A percentile compares a stretch with the other conserved stretches of the same genome.
phyloP scores from a whole-genome alignment of 106 monocot genomes.

The Ottelia alismoides region DNA sequence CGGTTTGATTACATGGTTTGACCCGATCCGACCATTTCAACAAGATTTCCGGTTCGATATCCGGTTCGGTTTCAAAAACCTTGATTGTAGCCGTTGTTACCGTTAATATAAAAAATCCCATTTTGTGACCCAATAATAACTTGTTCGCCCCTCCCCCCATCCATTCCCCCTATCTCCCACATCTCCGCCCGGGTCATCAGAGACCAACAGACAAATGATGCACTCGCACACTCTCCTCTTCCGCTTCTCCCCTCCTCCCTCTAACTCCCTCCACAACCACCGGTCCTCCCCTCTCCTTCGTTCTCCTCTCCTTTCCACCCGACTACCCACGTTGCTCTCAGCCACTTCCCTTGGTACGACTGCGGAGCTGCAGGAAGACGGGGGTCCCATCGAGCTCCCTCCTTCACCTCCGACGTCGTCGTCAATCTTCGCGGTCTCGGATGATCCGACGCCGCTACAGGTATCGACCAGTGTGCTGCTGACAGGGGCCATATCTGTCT shows the following conservation, averaged over 20 bases:
- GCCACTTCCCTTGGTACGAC: not conserved
- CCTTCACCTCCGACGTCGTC: conserved; percentile 17
- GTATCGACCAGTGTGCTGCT: conserved; percentile 79
- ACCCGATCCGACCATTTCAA: no score
- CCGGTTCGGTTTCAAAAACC: no score
- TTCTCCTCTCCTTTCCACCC: not conserved
- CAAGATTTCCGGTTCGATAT: no score
- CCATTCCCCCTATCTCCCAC: no score
- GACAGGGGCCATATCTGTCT: conserved; percentile 80
- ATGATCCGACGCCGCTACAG: conserved; percentile 78
- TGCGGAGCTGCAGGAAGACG: conserved; percentile 1
- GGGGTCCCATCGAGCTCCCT: conserved; percentile 68
- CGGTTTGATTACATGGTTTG: no score
- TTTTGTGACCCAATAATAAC: no score
- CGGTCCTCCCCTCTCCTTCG: not conserved
- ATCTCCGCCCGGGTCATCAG: no score
- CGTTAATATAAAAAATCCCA: no score
- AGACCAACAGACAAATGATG: no score
- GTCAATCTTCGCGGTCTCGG: conserved; percentile 49
- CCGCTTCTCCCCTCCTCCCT: not conserved
- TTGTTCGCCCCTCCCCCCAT: no score
- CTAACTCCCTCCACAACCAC: not conserved
- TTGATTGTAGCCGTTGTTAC: no score
- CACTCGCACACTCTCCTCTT: no score
- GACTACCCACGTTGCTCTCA: not conserved